Base-by-base conservation (phyloP, 2,329 filamentous ascomycete species). In the Alternaria angustiovoidea region DNA sequence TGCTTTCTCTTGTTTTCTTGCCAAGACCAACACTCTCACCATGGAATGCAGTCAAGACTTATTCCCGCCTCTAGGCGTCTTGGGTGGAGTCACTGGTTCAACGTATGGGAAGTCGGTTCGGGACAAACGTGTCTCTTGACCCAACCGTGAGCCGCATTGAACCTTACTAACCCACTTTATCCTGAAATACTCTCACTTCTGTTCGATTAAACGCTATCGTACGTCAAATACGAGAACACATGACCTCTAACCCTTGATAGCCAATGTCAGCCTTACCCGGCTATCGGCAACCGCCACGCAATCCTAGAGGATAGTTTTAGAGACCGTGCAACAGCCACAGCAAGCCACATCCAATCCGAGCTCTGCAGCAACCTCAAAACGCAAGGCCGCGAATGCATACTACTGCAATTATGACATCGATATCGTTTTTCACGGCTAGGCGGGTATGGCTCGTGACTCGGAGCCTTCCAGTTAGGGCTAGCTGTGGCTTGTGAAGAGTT, bases 261-360 rank as follows among this genome's bases (percentile, higher is more conserved):
- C 61, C 34, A 48, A 56, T 59, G 64, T 65, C 62, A 67, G 68
- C 68, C 68, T 72, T 69, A 64, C 65, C 38, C 38, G 57, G 46
- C 24, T 34, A 44, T 42, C 57, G 57, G 57, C 57, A 42, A n/a
- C 38, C n/a, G 38, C 38, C 18, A 59, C 39, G 61, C 60, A 61
- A 58, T 41, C 39, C 39, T 22, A 41, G 18, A 41, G 39, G 39
- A 4, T 41, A 41, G n/a, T 22, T 22, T 12, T 16, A 58, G 47
- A 62, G 66, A 46, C 64, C 64, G 70, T 72, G 70, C 68, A 68
- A 64, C 59, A 69, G 67, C 68, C 67, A 70, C 68, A 61, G 20
- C 55, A 64, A 47, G 68, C 68, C 68, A 71, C 68, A 70, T 54
- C 68, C 67, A 72, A 71, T 72, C 68, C 61, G 36, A 32, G 60